A percentile compares a stretch with the other conserved stretches of the same genome.
Evolutionary conservation across 1,139 yeast genomes (phyloP).

Genomic region (Blastobotrys indianensis): DNA sequence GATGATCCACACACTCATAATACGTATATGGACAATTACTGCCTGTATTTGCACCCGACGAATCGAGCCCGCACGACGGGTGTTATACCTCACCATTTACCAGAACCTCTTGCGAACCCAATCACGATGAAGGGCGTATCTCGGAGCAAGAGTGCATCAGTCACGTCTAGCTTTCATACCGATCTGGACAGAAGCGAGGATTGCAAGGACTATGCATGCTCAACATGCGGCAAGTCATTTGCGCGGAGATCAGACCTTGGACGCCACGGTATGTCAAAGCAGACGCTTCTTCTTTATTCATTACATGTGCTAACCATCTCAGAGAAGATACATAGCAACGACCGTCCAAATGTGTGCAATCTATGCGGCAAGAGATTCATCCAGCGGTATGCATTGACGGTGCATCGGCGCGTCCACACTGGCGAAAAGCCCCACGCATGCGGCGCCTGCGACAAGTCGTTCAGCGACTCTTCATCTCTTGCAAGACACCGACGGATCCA

Average conservation of each 20-base stretch:
- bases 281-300: slow-evolving; percentile 22
- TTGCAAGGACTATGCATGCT: slow-evolving; percentile 14
- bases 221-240: slow-evolving; percentile 37
- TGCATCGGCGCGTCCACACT: slow-evolving; percentile 74
- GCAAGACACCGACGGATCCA: slow-evolving; percentile 39
- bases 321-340: slow-evolving; percentile 74
- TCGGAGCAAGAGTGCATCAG: too few relatives aligned
- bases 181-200: background rate
- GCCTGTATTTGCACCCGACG: too few relatives aligned
- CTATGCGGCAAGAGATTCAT: slow-evolving; percentile 52
- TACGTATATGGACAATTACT: too few relatives aligned
- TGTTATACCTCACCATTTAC: too few relatives aligned
- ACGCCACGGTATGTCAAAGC: slow-evolving; percentile 42
- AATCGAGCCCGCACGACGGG: too few relatives aligned
- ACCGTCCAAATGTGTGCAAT: slow-evolving; percentile 41
- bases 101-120: too few relatives aligned
- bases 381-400: slow-evolving; percentile 64
- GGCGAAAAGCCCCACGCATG: slow-evolving; percentile 61
- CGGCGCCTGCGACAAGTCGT: slow-evolving; percentile 33
- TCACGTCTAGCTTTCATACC: too few relatives aligned
- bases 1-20: too few relatives aligned
- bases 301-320: background rate
- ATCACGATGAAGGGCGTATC: too few relatives aligned
- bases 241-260: slow-evolving; percentile 61
- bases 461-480: slow-evolving; percentile 38